Evolutionary conservation across 2,329 filamentous ascomycete species (phyloP).

Genomic region (Karstenula rhodostoma): DNA sequence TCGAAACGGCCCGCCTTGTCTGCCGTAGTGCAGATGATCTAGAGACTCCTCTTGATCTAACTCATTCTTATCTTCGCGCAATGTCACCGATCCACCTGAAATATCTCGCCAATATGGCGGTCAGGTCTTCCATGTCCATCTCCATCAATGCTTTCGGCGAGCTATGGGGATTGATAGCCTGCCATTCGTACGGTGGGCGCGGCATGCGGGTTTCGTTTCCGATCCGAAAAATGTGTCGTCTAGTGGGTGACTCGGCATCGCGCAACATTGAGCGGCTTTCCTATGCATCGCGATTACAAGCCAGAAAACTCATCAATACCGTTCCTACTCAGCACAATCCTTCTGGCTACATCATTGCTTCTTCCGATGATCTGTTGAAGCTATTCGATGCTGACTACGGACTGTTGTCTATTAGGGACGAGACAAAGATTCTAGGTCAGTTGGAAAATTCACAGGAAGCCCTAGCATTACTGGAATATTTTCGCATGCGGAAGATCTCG

Average conservation of each 20-base stretch:
- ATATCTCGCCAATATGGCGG: slow-evolving; percentile 87
- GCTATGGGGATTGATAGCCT: slow-evolving; percentile 87
- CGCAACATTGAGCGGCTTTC: slow-evolving; percentile 88
- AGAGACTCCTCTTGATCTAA: slow-evolving; percentile 80
- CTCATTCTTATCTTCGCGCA: slow-evolving; percentile 82
- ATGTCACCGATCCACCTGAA: slow-evolving; percentile 93
- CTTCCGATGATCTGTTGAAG: slow-evolving; percentile 82
- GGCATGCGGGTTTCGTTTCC: slow-evolving; percentile 94
- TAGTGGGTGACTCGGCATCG: slow-evolving; percentile 85
- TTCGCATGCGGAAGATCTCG: slow-evolving; percentile 76
- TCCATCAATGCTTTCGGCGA: slow-evolving; percentile 87
- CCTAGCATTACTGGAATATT: slow-evolving; percentile 82
- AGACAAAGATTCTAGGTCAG: slow-evolving; percentile 84
- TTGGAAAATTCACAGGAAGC: slow-evolving; percentile 82
- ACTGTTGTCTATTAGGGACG: slow-evolving; percentile 82
- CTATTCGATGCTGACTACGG: slow-evolving; percentile 90
- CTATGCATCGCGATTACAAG: slow-evolving; percentile 83
- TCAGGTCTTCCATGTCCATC: slow-evolving; percentile 94
- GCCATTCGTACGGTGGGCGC: slow-evolving; percentile 77
- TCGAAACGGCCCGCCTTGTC: slow-evolving; percentile 80
- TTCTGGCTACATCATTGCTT: slow-evolving; percentile 88
- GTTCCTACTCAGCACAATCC: slow-evolving; percentile 82
- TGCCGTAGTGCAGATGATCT: slow-evolving; percentile 79
- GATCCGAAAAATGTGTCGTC: slow-evolving; percentile 88
- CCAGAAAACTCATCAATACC: slow-evolving; percentile 87